phyloP scores from a whole-genome alignment of 129 eudicot genomes.

The Artemisia argyi region DNA sequence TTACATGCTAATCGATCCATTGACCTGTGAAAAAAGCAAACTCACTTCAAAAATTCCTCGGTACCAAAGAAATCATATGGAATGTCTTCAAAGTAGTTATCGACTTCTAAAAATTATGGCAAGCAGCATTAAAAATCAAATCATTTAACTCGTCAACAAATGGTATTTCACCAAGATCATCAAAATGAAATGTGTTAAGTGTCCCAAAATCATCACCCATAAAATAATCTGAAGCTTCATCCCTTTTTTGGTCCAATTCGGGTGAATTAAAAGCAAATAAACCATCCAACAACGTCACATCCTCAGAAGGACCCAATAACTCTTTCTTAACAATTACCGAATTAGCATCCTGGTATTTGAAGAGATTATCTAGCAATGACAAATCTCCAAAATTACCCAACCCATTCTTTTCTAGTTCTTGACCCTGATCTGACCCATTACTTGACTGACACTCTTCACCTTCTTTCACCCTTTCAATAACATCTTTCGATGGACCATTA shows the following conservation, averaged over 20 bases:
- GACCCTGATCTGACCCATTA: conserved; percentile 6
- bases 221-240: conserved; percentile 16
- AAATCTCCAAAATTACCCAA: conserved; percentile 25
- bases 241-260: conserved; percentile 37
- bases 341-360: not conserved
- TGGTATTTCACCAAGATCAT: conserved; percentile 9
- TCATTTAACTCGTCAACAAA: conserved; percentile 15
- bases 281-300: conserved; percentile 23
- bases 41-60: not conserved
- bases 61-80: conserved; percentile 16
- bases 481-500: conserved; percentile 19
- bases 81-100: conserved; percentile 45
- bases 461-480: conserved; percentile 19
- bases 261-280: conserved; percentile 27
- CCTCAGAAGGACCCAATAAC: conserved; percentile 19
- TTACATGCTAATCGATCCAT: conserved; percentile 2
- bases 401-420: not conserved
- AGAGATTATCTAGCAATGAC: conserved; percentile 18
- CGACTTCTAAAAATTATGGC: conserved; percentile 33
- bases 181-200: conserved; percentile 15
- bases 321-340: too few relatives aligned
- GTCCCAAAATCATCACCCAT: conserved; percentile 23
- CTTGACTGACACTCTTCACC: conserved; percentile 24
- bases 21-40: not conserved
- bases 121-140: conserved; percentile 28